Percentiles rank a stretch among this genome's conserved stretches.
These are phyloP conservation scores for Salix dunnii DNA, from an alignment of 345 rosid species.

Conservation along the genomic window DNA sequence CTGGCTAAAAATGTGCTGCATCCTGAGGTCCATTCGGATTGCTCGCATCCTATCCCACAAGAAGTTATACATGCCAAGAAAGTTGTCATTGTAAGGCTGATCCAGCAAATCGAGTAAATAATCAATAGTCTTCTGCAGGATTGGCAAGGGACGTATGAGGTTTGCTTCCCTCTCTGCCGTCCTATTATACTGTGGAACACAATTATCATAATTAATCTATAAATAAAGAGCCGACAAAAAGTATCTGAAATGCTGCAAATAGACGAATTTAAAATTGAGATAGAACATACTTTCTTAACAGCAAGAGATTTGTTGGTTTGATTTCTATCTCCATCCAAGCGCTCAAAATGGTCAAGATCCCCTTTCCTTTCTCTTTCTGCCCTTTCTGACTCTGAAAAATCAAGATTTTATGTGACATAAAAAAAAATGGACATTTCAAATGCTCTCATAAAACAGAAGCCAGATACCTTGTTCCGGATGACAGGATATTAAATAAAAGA, in stretches of 20 bases:
- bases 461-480: neutral
- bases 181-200: slow-evolving; percentile 69
- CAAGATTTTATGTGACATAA: slow-evolving; percentile 12
- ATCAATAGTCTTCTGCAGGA: slow-evolving; percentile 71
- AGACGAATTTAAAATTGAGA: neutral
- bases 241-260: neutral
- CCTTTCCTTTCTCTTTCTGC: slow-evolving; percentile 96
- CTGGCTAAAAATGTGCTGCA: slow-evolving; percentile 87
- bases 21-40: slow-evolving; percentile 89
- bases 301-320: slow-evolving; percentile 81
- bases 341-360: slow-evolving; percentile 92
- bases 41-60: slow-evolving; percentile 99
- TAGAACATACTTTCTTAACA: slow-evolving; percentile 65
- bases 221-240: neutral
- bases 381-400: slow-evolving; percentile 76
- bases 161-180: slow-evolving; percentile 91
- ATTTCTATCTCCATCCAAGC: slow-evolving; percentile 89
- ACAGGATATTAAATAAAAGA: neutral
- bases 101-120: slow-evolving; percentile 83
- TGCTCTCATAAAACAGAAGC: slow-evolving; percentile 9
- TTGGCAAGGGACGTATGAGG: slow-evolving; percentile 88
- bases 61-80: slow-evolving; percentile 87
- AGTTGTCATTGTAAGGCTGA: slow-evolving; percentile 70
- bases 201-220: slow-evolving; percentile 21
- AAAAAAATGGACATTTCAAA: slow-evolving; percentile 9